Evolutionary conservation across 441 rosid species (phyloP).

Genomic region (Cnidoscolus chayamansa): DNA sequence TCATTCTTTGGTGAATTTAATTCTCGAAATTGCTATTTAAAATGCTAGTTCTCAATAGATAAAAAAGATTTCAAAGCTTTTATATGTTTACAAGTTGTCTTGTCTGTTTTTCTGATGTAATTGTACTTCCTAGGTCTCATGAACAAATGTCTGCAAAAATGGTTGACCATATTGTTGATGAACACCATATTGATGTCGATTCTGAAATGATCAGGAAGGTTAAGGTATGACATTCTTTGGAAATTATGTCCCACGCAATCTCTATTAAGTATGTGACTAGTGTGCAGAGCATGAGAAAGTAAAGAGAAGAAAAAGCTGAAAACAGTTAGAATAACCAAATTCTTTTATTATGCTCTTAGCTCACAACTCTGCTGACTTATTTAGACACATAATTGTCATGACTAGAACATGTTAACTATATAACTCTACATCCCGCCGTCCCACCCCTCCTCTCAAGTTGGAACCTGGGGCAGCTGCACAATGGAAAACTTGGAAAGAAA

Average conservation of each 20-base stretch:
- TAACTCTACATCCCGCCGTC: too few relatives aligned
- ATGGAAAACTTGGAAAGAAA: too few relatives aligned
- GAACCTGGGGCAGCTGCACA: too few relatives aligned
- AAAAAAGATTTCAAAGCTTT: conserved; percentile 4
- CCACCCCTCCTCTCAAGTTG: too few relatives aligned
- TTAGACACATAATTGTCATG: too few relatives aligned
- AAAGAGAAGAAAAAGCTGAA: too few relatives aligned
- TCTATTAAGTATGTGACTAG: background rate
- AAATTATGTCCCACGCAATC: background rate
- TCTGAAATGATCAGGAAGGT: conserved; percentile 66
- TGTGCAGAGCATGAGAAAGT: too few relatives aligned
- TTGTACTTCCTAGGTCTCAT: conserved; percentile 59
- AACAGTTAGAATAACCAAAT: too few relatives aligned
- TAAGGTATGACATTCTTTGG: conserved; percentile 45
- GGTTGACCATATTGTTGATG: conserved; percentile 77
- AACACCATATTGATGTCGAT: conserved; percentile 76
- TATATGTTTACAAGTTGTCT: background rate
- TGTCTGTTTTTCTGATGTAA: conserved; percentile 9
- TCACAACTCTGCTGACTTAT: too few relatives aligned
- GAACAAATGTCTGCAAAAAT: conserved; percentile 73
- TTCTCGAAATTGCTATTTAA: background rate
- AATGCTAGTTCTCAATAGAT: background rate
- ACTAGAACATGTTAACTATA: too few relatives aligned
- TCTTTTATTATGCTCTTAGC: too few relatives aligned
- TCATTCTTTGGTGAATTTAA: background rate